These are phyloP conservation scores for Saussurea involucrata DNA, from an alignment of 129 eudicot genomes.

Conservation along the genomic window DNA sequence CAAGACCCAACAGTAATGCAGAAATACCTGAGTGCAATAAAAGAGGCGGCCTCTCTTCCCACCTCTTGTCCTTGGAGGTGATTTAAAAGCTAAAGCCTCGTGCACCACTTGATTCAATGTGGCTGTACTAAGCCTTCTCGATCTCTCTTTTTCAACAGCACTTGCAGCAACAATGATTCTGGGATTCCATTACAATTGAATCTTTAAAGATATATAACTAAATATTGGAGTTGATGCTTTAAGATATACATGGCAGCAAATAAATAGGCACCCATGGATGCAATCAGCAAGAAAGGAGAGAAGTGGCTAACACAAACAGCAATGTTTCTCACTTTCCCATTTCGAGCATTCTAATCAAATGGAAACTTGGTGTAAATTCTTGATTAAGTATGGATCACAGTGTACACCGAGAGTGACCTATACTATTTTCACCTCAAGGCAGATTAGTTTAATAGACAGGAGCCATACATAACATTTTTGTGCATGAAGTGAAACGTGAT, in stretches of 20 bases:
- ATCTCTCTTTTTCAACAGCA: slow-evolving; percentile 89
- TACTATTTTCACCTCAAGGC: too few relatives aligned
- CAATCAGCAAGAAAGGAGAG: neutral
- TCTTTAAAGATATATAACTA: neutral
- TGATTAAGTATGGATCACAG: too few relatives aligned
- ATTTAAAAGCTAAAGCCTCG: slow-evolving; percentile 92
- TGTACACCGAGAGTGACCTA: too few relatives aligned
- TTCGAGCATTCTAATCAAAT: too few relatives aligned
- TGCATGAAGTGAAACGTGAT: too few relatives aligned
- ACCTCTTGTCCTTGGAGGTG: slow-evolving; percentile 97
- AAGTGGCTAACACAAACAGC: neutral
- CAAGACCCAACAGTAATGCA: neutral
- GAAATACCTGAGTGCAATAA: slow-evolving; percentile 91
- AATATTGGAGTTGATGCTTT: neutral
- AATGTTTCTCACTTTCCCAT: too few relatives aligned
- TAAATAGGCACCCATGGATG: neutral
- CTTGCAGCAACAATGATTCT: slow-evolving; percentile 89
- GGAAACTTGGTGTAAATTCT: too few relatives aligned
- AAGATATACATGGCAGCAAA: neutral
- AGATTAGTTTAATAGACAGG: too few relatives aligned
- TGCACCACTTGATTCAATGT: slow-evolving; percentile 80
- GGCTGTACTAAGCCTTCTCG: slow-evolving; percentile 90
- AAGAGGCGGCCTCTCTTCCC: slow-evolving; percentile 93
- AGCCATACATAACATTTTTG: too few relatives aligned
- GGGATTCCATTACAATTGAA: slow-evolving; percentile 13